These are phyloP conservation scores for Brachypodium distachyon DNA, from an alignment of 202 grass and related monocot species.

Conservation along the genomic window DNA sequence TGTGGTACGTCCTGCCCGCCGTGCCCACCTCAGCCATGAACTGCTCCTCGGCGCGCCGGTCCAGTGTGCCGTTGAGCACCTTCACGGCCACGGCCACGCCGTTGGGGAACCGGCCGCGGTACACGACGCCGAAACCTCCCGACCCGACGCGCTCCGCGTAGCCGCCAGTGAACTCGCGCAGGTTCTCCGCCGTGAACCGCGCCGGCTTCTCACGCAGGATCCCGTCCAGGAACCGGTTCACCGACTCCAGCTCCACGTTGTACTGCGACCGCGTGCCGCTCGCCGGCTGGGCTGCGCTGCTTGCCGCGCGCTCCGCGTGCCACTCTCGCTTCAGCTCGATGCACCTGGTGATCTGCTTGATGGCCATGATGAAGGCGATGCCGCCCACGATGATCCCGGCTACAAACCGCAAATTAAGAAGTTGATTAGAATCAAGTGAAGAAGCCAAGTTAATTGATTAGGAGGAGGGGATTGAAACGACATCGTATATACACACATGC, in stretches of 20 bases:
- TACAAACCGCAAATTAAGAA: not conserved
- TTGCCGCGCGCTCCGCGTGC: not conserved
- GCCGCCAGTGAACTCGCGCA: conserved; percentile 38
- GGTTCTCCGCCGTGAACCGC: conserved; percentile 38
- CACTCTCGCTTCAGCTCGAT: not conserved
- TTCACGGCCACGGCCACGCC: conserved; percentile 45
- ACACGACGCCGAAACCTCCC: conserved; percentile 62
- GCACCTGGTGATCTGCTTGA: not conserved
- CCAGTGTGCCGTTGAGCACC: conserved; percentile 39
- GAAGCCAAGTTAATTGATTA: not conserved
- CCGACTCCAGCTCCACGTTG: conserved; percentile 14
- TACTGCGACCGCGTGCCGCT: too few species aligned
- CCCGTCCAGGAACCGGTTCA: conserved; percentile 41
- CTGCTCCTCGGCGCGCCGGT: conserved; percentile 54
- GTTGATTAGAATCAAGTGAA: not conserved
- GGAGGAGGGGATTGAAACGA: too few species aligned
- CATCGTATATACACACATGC: too few species aligned
- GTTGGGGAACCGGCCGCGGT: conserved; percentile 50
- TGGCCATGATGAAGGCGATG: not conserved
- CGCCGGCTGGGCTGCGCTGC: not conserved
- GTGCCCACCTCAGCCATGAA: conserved; percentile 76
- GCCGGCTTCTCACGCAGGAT: conserved; percentile 53
- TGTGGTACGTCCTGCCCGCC: conserved; percentile 53
- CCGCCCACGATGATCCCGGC: conserved; percentile 13
- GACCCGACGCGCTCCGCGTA: conserved; percentile 42